These are phyloP conservation scores for Evernia prunastri DNA, from an alignment of 495 filamentous ascomycete species.

Conservation along the genomic window DNA sequence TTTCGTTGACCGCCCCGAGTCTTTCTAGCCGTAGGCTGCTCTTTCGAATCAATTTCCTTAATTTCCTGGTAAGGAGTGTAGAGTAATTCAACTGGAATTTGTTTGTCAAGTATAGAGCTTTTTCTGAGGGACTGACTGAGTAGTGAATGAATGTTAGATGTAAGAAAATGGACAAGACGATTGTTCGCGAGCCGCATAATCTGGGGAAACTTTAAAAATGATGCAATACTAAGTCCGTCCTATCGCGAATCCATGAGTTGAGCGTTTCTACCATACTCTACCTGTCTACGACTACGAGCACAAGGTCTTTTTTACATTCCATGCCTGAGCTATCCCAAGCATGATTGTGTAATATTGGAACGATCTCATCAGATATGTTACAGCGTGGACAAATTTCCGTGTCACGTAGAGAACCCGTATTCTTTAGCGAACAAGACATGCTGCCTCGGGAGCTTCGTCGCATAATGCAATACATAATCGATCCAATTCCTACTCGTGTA, in stretches of 20 bases:
- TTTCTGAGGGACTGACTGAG: not conserved
- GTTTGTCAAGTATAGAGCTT: not conserved
- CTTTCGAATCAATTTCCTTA: not conserved
- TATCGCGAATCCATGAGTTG: no score
- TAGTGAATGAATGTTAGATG: no score
- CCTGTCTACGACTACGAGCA: no score
- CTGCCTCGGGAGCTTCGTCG: not conserved
- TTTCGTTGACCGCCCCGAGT: not conserved
- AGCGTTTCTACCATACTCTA: no score
- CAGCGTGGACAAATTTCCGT: not conserved
- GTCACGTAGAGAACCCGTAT: not conserved
- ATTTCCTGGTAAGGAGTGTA: not conserved
- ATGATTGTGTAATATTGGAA: no score
- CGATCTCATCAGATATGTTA: no score
- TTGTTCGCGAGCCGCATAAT: not conserved
- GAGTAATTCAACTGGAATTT: not conserved
- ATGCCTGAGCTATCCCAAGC: no score
- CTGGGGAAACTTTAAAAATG: not conserved
- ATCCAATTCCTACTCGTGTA: not conserved
- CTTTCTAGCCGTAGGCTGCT: not conserved
- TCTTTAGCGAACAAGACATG: not conserved
- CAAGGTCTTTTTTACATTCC: no score
- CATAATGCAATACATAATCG: not conserved
- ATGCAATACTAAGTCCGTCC: not conserved
- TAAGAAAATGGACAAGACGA: not conserved